Evolutionary conservation across 2,329 filamentous ascomycete species (phyloP), one percentile per base, ranked within the genome.

Genomic region (Diaporthe ilicicola): DNA sequence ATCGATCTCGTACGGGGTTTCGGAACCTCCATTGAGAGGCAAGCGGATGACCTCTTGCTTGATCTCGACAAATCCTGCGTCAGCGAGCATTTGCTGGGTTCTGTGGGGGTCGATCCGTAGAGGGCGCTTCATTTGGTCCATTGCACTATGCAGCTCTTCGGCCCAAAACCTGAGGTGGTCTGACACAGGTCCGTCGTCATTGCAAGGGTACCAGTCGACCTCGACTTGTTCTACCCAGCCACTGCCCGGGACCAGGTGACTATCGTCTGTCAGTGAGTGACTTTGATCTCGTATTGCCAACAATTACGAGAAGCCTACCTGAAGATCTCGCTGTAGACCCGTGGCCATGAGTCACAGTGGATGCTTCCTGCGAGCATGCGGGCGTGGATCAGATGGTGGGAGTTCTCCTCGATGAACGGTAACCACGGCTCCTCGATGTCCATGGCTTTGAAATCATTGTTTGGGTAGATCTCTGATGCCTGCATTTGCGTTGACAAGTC

Each of bases 171-270:
- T 81, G 19, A 95, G 62, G 9, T 48, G 70, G 2, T 81, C 74
- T 13, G 88, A 85, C 17, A 93, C 81, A 1, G 89, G 89, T 44
- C 87, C 86, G 75, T 93, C 90, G 73, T 94, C 91, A 77, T 90
- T 92, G 65, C 89, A 89, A 22, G 94, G 94, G 59, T 88, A 85
- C 81, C 93, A 93, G 80, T 98, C 94, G 68, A 98, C 92, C 79
- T 98, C 95, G 59, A 97, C 89, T 75, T 97, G 94, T 81, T 98
- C 95, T 69, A 98, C 87, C 78, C 87, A 88, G 67, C 95, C 95
- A 50, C 84, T 87, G 1, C 91, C 91, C 1, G 94, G 94, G 75
- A 90, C 90, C 32, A 98, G 86, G 78, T 97, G 93, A 67, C 92
- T 94, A 74, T 27, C 34, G n/a, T 48, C 2, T 32, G 51, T 79